A percentile compares a stretch with the other conserved stretches of the same genome.
phyloP scores from a whole-genome alignment of 2,329 filamentous ascomycete genomes.

The Talaromyces albobiverticillius region DNA sequence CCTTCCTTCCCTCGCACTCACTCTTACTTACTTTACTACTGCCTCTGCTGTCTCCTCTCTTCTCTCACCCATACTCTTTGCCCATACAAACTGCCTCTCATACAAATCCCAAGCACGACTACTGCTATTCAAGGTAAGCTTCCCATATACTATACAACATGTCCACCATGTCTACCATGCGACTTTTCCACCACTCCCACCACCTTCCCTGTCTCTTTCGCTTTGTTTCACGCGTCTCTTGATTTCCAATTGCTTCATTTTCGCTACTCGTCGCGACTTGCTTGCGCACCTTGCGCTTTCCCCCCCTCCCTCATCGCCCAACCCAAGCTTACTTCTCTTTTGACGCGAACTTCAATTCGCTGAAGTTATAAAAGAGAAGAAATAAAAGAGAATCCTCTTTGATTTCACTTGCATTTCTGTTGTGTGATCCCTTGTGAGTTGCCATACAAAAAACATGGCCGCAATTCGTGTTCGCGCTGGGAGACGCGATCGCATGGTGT shows the following conservation, averaged over 20 bases:
- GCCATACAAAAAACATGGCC: background rate
- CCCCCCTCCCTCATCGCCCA: background rate
- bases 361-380: background rate
- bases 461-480: background rate
- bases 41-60: conserved; percentile 32
- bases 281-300: conserved; percentile 1
- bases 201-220: conserved; percentile 12
- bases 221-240: conserved; percentile 19
- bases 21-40: conserved; percentile 21
- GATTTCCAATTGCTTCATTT: conserved; percentile 24
- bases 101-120: conserved; percentile 39
- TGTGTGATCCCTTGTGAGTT: background rate
- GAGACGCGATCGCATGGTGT: conserved; percentile 15
- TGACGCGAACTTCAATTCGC: conserved; percentile 1
- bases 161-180: conserved; percentile 25
- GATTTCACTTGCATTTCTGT: background rate
- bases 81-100: conserved; percentile 34
- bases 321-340: background rate
- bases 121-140: conserved; percentile 27
- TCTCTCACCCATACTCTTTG: conserved; percentile 27
- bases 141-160: conserved; percentile 20
- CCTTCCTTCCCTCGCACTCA: conserved; percentile 5
- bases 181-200: conserved; percentile 18
- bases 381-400: background rate
- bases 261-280: conserved; percentile 22